Evolutionary conservation across 2,329 filamentous ascomycete species (phyloP).

Genomic region (Emergomyces pasteurianus): DNA sequence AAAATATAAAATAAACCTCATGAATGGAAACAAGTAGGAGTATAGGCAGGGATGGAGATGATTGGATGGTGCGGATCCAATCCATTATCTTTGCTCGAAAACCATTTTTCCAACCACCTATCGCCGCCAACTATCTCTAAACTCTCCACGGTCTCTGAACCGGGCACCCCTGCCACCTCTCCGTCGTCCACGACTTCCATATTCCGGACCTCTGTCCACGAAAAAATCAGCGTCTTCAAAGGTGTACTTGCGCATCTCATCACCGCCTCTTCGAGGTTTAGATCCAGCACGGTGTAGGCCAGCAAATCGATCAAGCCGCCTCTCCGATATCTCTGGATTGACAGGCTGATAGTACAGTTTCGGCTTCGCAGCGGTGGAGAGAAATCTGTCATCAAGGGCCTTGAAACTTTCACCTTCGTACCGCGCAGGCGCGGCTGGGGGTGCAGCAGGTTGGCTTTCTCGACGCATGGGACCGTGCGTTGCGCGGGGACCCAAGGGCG

Average conservation of each 20-base stretch:
- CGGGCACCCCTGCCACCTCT: slow-evolving; percentile 18
- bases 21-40: background rate
- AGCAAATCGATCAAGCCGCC: slow-evolving; percentile 51
- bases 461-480: slow-evolving; percentile 12
- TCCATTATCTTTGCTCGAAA: background rate
- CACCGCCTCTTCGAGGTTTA: slow-evolving; percentile 27
- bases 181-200: slow-evolving; percentile 30
- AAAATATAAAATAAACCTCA: background rate
- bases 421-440: slow-evolving; percentile 1
- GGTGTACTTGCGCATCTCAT: slow-evolving; percentile 57
- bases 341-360: slow-evolving; percentile 57
- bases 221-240: slow-evolving; percentile 56
- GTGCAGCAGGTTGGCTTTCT: slow-evolving; percentile 12
- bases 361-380: slow-evolving; percentile 49
- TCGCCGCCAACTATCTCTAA: slow-evolving; percentile 11
- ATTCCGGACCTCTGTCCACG: slow-evolving; percentile 61
- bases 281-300: slow-evolving; percentile 29
- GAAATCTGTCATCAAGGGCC: slow-evolving; percentile 49
- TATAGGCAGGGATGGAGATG: background rate
- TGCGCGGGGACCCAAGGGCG: slow-evolving; percentile 20
- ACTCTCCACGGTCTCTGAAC: background rate
- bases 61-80: background rate
- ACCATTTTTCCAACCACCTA: background rate
- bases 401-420: slow-evolving; percentile 35
- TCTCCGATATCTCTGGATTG: slow-evolving; percentile 48